Evolutionary conservation across 2,329 filamentous ascomycete species (phyloP), one percentile per base, ranked within the genome.

Genomic region (Trichoderma afroharzianum): DNA sequence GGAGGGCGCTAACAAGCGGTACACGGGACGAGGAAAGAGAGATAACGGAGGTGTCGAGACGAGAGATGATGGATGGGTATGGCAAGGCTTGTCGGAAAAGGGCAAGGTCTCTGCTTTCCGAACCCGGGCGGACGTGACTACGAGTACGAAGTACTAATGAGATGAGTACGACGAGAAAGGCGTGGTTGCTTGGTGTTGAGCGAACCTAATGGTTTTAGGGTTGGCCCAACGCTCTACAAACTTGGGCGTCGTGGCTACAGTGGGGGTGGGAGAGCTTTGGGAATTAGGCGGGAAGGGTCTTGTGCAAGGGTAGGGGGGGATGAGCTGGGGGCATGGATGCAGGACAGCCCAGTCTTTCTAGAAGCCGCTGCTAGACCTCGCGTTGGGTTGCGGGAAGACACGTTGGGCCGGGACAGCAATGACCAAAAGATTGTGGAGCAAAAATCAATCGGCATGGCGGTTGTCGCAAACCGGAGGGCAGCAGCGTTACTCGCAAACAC

Each of bases 301-400:
- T 72, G 64, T 70, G 70, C 66, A 72, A 57, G 57, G 26, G 53
- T 30, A 30, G 39, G 62, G 53, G 53, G 53, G 30, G 36, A 53
- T 39, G 43, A 53, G 63, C 47, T 50, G 63, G 47, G 32, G 57
- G 50, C 58, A 63, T 47, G 55, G 66, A 47, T 68, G 66, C 66
- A 68, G 70, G 70, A 68, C 64, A 72, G 50, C 70, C 70, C 66
- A 59, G 57, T 36, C 63, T 67, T 72, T 72, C 70, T 72, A 72
- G 70, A 72, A 72, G 70, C 21, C 21, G 50, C 59, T 62, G 67
- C 67, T 39, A 36, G 68, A 70, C 68, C 33, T 43, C 58, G 43
- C 70, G 70, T 72, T 72, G 70, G 70, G 66, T 70, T 63, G 50
- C 39, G 58, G 68, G 30, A 58, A 71, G 50, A 58, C 32, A 69